Evolutionary conservation across 306 rosid genomes (phyloP), one percentile per base, ranked within the genome.

Genomic region (Fagus crenata): DNA sequence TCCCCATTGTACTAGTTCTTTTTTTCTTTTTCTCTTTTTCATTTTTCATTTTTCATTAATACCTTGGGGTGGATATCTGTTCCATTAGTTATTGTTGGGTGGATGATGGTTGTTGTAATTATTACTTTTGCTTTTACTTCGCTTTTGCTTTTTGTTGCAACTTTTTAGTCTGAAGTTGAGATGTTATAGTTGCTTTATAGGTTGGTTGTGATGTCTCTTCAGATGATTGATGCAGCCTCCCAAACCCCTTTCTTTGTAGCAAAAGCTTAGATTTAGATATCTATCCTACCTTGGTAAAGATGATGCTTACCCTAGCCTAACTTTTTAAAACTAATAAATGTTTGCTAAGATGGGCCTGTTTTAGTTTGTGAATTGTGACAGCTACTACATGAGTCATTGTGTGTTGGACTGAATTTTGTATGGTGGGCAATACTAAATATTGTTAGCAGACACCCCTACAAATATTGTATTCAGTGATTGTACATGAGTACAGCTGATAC

Each of bases 101-200:
- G 84, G 84, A 73, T 79, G 74, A 74, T 75, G 81, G 88, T 87
- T 81, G 83, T 77, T 84, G 88, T 87, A 72, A 82, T 84, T 87
- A 84, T 82, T 79, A 74, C 59, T 32, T 56, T 59, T 84, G 83
- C 90, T 84, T 84, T 81, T 65, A 56, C 80, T 36, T 79, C 39
- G 63, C 82, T 80, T 86, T 87, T 79, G 54, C 86, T 87, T 82
- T 82, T 82, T 80, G 83, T 22, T 80, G 84, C 77, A 80, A 69
- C 84, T 55, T 81, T 46, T 63, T 81, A 2, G 22, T 31, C 75
- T 73, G 49, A 65, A 65, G 71, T 37, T 65, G 71, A 65, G 71
- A 65, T 65, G 71, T 17, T 65, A 7, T 39, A 17, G 49, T 39
- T 65, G 15, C 49, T 17, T 65, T 39, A 7, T 15, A 15, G 49